Evolutionary conservation across 768 basidiomycete species (phyloP), one percentile per base, ranked within the genome.

Genomic region (Kwoniella sp.): DNA sequence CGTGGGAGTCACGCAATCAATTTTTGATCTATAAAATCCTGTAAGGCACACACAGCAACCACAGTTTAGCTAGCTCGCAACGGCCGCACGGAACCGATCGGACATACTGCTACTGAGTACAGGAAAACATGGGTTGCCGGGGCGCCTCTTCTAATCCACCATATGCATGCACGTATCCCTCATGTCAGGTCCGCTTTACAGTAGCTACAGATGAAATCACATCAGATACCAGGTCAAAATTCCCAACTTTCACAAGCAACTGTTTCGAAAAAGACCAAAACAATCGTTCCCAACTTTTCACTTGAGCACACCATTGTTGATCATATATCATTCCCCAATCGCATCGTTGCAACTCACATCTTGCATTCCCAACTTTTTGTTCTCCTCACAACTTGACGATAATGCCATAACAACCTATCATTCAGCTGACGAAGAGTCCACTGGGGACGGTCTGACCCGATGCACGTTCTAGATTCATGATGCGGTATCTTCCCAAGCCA

Each of bases 11-110:
- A 44, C 40, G 40, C 40, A 44, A 44, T 44, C 40, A 44, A 44
- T 44, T 44, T 19, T 19, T 33, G 33, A 13, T 33, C 33, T n/a
- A n/a, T n/a, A n/a, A n/a, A 33, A 6, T 13, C 33, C 33, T 33
- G 33, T 13, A 6, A 33, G 33, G 33, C 33, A 33, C 33, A 6
- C 33, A n/a, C n/a, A n/a, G n/a, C n/a, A n/a, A n/a, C n/a, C n/a
- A n/a, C 33, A 33, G 33, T 33, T 44, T 4, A 19, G 40, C 33
- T 33, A 33, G 33, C 33, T 33, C 40, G 17, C 40, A 44, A 44
- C 40, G 40, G 40, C 40, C 40, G 40, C 40, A 44, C 40, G 40
- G 40, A 44, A 44, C 40, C 40, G 40, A 44, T 44, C 40, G 40
- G 40, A 44, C 40, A 44, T 44, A 15, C 40, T 44, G 40, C 40